Percentiles rank a stretch among this genome's conserved stretches.
Conservation (phyloP, 1,139 yeast genomes). For the Pichia sp. region DNA sequence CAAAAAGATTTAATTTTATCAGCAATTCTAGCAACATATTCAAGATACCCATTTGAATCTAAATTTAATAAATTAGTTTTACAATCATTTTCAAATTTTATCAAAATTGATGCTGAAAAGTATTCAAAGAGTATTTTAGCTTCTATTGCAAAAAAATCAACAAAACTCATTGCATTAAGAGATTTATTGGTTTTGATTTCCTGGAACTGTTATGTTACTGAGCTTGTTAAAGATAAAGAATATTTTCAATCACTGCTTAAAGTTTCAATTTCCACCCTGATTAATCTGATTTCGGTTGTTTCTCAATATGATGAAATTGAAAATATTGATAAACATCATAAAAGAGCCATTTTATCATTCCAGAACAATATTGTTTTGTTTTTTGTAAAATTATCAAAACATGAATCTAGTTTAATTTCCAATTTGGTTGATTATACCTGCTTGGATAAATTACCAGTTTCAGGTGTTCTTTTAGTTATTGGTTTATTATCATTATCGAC, state of each 20-base stretch:
- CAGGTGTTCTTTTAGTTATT: constrained; percentile 20
- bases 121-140: constrained; percentile 34
- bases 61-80: constrained; percentile 40
- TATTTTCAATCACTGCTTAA: constrained; percentile 13
- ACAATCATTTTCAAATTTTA: constrained; percentile 33
- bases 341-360: constrained; percentile 38
- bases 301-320: constrained; percentile 7
- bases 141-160: constrained; percentile 35
- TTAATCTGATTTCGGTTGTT: constrained; percentile 14
- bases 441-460: constrained; percentile 16
- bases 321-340: constrained; percentile 37
- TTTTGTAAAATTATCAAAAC: constrained; percentile 22
- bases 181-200: constrained; percentile 51
- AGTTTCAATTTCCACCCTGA: constrained; percentile 16
- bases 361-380: constrained; percentile 33
- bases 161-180: constrained; percentile 41
- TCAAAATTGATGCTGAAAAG: constrained; percentile 29
- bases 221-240: constrained; percentile 13
- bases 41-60: constrained; percentile 45
- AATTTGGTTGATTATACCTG: constrained; percentile 13
- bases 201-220: constrained; percentile 42
- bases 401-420: constrained; percentile 1
- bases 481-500: constrained; percentile 21
- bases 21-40: constrained; percentile 23
- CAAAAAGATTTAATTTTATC: constrained; percentile 18